These are phyloP conservation scores for Jatropha curcas DNA, from an alignment of 345 rosid species.

Conservation along the genomic window DNA sequence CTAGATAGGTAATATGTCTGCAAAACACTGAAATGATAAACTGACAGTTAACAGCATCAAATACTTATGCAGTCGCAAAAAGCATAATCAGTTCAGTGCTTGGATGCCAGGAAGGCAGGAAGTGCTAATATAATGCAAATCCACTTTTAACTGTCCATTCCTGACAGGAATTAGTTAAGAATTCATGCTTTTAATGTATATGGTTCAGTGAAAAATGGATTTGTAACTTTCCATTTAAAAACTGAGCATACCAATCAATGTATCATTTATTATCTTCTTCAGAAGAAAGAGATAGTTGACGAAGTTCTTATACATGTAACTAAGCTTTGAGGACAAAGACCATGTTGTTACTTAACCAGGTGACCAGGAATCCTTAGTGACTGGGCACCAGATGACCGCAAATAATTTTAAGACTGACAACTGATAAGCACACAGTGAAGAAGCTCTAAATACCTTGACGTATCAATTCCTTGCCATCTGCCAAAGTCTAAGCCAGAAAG, in stretches of 20 bases:
- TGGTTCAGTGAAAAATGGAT: neutral
- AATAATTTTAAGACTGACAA: neutral
- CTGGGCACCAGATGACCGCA: neutral
- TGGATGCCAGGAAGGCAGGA: neutral
- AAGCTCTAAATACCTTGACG: constrained; percentile 61
- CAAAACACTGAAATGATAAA: constrained; percentile 52
- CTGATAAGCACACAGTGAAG: neutral
- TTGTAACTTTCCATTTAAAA: neutral
- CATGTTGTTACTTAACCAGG: neutral
- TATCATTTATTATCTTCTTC: neutral
- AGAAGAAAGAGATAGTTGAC: neutral
- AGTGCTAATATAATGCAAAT: neutral
- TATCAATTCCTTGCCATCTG: constrained; percentile 75
- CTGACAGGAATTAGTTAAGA: neutral
- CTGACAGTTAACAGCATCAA: constrained; percentile 1
- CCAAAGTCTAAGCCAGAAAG: constrained; percentile 91
- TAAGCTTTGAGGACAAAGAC: neutral
- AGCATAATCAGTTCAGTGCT: neutral
- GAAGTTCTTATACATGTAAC: neutral
- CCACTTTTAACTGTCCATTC: neutral
- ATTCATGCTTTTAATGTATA: neutral
- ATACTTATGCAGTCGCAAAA: neutral
- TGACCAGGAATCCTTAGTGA: neutral
- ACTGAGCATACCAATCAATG: neutral
- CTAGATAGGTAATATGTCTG: constrained; percentile 76